Percentiles rank a stretch among this genome's conserved stretches.
Conservation (phyloP, 2,329 filamentous ascomycete species). For the Colletotrichum cereale region DNA sequence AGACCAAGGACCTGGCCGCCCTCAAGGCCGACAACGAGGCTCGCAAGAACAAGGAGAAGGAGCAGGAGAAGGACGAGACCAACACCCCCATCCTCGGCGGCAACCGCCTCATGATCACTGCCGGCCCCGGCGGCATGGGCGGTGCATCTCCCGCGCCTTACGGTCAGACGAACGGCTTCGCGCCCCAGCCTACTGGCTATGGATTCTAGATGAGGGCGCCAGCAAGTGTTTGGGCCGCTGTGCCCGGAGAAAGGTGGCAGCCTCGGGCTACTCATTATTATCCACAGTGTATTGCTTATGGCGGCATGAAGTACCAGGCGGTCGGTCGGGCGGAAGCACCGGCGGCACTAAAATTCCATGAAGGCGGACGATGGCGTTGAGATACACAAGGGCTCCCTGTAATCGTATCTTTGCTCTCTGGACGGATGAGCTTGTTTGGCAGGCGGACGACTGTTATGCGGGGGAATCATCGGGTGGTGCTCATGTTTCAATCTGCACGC, state of each 20-base stretch:
- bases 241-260: neutral
- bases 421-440: constrained; percentile 35
- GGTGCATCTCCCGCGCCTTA: constrained; percentile 75
- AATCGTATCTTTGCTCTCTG: constrained; percentile 42
- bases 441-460: constrained; percentile 33
- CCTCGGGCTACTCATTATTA: constrained; percentile 8
- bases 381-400: constrained; percentile 39
- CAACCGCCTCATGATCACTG: constrained; percentile 93
- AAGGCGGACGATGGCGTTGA: constrained; percentile 41
- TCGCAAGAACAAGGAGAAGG: constrained; percentile 81
- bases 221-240: constrained; percentile 27
- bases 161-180: constrained; percentile 87
- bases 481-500: constrained; percentile 32
- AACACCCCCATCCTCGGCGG: constrained; percentile 93
- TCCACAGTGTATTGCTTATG: constrained; percentile 8
- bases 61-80: constrained; percentile 87
- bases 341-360: constrained; percentile 24
- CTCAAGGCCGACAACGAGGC: constrained; percentile 98
- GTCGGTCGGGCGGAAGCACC: constrained; percentile 7
- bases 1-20: constrained; percentile 84
- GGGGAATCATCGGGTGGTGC: constrained; percentile 31
- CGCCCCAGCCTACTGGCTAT: constrained; percentile 88
- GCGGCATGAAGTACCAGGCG: constrained; percentile 15
- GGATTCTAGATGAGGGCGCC: constrained; percentile 60
- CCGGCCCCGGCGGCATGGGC: constrained; percentile 74